Percentiles rank a stretch among this genome's conserved stretches.
Evolutionary conservation across 306 rosid species (phyloP).

Genomic region (Citrullus mucosospermus): DNA sequence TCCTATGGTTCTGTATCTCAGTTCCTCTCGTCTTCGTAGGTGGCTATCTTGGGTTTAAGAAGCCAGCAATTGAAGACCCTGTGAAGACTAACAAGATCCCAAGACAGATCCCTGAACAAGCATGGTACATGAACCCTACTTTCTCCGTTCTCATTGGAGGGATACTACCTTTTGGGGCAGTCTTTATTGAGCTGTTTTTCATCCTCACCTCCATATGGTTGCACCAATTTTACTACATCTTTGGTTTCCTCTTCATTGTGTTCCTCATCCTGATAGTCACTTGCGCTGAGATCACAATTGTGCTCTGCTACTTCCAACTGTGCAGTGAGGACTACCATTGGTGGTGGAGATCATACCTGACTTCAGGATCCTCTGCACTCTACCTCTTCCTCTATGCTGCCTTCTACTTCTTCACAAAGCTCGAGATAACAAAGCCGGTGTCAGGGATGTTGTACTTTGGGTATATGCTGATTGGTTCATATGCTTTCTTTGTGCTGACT

Average conservation of each 20-base stretch:
- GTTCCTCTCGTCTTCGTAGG: constrained; percentile 79
- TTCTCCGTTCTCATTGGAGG: constrained; percentile 73
- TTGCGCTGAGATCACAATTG: constrained; percentile 86
- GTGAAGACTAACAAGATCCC: constrained; percentile 81
- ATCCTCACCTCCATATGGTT: constrained; percentile 93
- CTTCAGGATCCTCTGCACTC: constrained; percentile 87
- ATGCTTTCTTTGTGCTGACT: constrained; percentile 67
- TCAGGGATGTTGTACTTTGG: constrained; percentile 82
- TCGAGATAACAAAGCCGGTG: constrained; percentile 75
- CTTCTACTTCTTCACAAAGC: constrained; percentile 88
- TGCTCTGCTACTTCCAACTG: constrained; percentile 97
- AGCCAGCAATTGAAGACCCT: constrained; percentile 53
- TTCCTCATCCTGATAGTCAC: constrained; percentile 75
- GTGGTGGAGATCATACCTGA: constrained; percentile 96
- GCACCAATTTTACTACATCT: constrained; percentile 79
- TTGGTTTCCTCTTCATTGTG: constrained; percentile 79
- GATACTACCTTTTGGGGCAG: constrained; percentile 84
- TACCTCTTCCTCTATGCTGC: constrained; percentile 78
- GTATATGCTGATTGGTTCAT: constrained; percentile 76
- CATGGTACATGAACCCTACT: constrained; percentile 72
- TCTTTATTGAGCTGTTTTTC: constrained; percentile 91
- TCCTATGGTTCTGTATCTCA: constrained; percentile 92
- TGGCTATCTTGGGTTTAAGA: constrained; percentile 53
- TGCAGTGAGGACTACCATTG: constrained; percentile 86
- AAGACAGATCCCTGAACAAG: constrained; percentile 77